Percentiles rank a stretch among this genome's conserved stretches.
These are phyloP conservation scores for Diphasiastrum complanatum DNA, from an alignment of 83 land plant genomes.

Conservation along the genomic window DNA sequence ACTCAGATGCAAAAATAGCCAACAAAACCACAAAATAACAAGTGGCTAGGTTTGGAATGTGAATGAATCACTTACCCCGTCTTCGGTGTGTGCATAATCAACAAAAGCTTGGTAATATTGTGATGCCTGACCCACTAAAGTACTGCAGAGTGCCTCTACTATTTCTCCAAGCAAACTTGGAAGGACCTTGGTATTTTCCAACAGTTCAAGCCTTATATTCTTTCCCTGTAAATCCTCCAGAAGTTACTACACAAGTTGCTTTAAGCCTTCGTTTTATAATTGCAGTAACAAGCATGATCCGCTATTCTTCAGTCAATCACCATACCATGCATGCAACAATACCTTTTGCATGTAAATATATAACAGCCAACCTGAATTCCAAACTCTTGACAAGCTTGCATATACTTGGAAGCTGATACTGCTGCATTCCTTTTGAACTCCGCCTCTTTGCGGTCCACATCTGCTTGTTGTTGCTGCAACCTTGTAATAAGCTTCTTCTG, in stretches of 20 bases:
- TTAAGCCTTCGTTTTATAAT: not conserved
- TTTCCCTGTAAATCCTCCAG: constrained; percentile 45
- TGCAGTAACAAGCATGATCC: not conserved
- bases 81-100: constrained; percentile 57
- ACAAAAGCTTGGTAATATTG: constrained; percentile 74
- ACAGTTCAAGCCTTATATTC: constrained; percentile 64
- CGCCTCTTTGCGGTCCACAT: constrained; percentile 80
- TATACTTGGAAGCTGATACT: constrained; percentile 74
- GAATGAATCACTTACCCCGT: constrained; percentile 37
- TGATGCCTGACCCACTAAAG: constrained; percentile 43
- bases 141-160: constrained; percentile 50
- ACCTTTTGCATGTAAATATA: constrained; percentile 6
- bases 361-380: constrained; percentile 57
- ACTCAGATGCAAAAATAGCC: too few species aligned
- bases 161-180: constrained; percentile 57
- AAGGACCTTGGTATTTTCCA: constrained; percentile 61
- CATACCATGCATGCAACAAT: not conserved
- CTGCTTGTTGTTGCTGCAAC: constrained; percentile 81
- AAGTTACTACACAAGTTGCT: not conserved
- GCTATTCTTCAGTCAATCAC: not conserved
- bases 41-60: too few species aligned
- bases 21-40: too few species aligned
- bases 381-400: constrained; percentile 85
- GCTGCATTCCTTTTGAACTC: constrained; percentile 81
- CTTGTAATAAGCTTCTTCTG: constrained; percentile 80